Evolutionary conservation across 2,329 filamentous ascomycete genomes (phyloP).

Genomic region (Penicillium griseofulvum): DNA sequence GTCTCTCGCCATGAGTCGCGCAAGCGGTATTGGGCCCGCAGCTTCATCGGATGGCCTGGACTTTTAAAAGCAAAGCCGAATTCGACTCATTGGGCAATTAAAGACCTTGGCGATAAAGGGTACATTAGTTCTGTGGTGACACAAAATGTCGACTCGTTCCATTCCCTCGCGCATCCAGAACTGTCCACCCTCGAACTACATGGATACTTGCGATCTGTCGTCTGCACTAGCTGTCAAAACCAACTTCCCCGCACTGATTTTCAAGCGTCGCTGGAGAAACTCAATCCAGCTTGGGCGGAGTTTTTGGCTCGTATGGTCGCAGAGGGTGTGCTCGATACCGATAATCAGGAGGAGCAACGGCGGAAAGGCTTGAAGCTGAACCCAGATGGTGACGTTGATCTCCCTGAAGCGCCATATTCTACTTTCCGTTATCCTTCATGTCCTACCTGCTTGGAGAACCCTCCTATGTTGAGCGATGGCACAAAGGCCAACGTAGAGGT

Average conservation of each 20-base stretch:
- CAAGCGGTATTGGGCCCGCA: conserved; percentile 93
- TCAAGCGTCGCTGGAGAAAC: conserved; percentile 68
- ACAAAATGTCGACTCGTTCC: conserved; percentile 97
- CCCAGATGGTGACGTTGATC: conserved; percentile 89
- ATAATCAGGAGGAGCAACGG: conserved; percentile 68
- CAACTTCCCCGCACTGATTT: conserved; percentile 71
- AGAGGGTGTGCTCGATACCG: conserved; percentile 72
- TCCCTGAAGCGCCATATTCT: conserved; percentile 81
- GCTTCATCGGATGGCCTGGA: conserved; percentile 88
- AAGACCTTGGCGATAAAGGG: conserved; percentile 68
- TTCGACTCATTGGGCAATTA: conserved; percentile 71
- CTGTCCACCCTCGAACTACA: conserved; percentile 81
- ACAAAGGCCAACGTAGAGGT: conserved; percentile 60
- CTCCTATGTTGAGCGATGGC: conserved; percentile 58
- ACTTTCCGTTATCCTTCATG: conserved; percentile 91
- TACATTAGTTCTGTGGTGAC: conserved; percentile 77
- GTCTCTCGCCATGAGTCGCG: conserved; percentile 74
- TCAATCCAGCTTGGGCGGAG: conserved; percentile 83
- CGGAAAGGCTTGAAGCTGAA: conserved; percentile 75
- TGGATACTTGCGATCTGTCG: conserved; percentile 77
- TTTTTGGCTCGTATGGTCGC: conserved; percentile 71
- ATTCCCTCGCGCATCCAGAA: conserved; percentile 70
- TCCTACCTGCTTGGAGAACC: conserved; percentile 69
- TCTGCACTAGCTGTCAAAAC: conserved; percentile 75
- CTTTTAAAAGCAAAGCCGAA: conserved; percentile 79